These are phyloP conservation scores for Hyphopichia pseudoburtonii DNA, from an alignment of 1,139 yeast genomes.

Conservation along the genomic window DNA sequence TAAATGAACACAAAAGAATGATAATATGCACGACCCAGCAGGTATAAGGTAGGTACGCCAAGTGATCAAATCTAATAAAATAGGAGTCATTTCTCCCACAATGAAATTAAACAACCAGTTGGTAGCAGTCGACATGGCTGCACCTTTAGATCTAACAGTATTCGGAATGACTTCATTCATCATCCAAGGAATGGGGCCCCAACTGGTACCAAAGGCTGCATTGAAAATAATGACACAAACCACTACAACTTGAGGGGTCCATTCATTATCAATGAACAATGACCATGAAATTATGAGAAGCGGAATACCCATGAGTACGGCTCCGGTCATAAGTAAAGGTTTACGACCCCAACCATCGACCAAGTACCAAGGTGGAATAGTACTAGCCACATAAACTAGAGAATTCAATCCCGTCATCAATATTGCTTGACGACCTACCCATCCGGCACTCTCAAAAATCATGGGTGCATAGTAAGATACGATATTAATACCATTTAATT, in stretches of 20 bases:
- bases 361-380: conserved; percentile 88
- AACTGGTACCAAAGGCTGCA: conserved; percentile 82
- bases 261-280: conserved; percentile 54
- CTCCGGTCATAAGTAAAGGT: conserved; percentile 75
- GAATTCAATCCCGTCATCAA: conserved; percentile 93
- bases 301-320: conserved; percentile 74
- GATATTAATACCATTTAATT: conserved; percentile 88
- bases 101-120: conserved; percentile 94
- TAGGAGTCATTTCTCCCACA: conserved; percentile 90
- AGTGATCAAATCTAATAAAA: conserved; percentile 69
- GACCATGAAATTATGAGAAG: conserved; percentile 66
- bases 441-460: conserved; percentile 93
- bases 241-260: conserved; percentile 75
- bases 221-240: conserved; percentile 74
- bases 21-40: conserved; percentile 70
- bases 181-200: conserved; percentile 97
- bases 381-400: conserved; percentile 67
- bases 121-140: conserved; percentile 86
- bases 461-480: conserved; percentile 92
- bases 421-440: conserved; percentile 85
- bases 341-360: conserved; percentile 92
- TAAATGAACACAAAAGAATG: conserved; percentile 54
- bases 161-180: conserved; percentile 89
- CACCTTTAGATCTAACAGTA: conserved; percentile 87
- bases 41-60: conserved; percentile 86